Evolutionary conservation across 257 asterid genomes (phyloP), one percentile per base, ranked within the genome.

Genomic region (Verbascum thapsus): DNA sequence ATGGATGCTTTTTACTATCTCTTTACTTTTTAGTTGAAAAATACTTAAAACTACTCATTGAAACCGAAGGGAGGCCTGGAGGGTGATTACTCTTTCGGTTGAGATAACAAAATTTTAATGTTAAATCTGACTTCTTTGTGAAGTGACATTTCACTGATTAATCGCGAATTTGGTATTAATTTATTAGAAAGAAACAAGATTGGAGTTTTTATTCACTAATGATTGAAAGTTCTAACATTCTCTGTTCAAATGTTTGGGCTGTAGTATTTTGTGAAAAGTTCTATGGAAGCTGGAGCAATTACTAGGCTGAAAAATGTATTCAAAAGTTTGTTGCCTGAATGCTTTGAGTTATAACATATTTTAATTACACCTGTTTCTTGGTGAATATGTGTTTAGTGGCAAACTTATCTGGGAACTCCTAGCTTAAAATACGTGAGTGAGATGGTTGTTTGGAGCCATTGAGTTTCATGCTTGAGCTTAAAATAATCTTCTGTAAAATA

Each of bases 101-200:
- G 45, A 54, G 62, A 34, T 30, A 16, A 3, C 6, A 15, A 19
- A 53, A 41, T 58, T 53, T 58, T 22, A 7, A 6, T 13, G 72
- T 40, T 66, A 12, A 57, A 35, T 8, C 44, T 51, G 58, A 58
- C 35, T 65, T 41, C 35, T 51, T 59, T 8, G 26, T 43, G 53
- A 41, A 15, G 47, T 59, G 7, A 17, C 23, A 3, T n/a, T 53
- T 34, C n/a, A 8, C 45, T 58, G 6, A 11, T 49, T 66, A 19
- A 18, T n/a, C 12, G 3, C 6, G 20, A 53, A 30, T 6, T 44
- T 17, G 52, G 62, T 11, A n/a, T 50, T 20, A 48, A 1, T 37
- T 11, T 37, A 9, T 39, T 6, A 39, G 2, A 1, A 30, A 50
- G 30, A 43, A 42, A 16, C 43, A 53, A 8, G 52, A 10, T 38